Base-by-base conservation (phyloP, 2,329 filamentous ascomycete genomes). In the Botrytis fragariae region DNA sequence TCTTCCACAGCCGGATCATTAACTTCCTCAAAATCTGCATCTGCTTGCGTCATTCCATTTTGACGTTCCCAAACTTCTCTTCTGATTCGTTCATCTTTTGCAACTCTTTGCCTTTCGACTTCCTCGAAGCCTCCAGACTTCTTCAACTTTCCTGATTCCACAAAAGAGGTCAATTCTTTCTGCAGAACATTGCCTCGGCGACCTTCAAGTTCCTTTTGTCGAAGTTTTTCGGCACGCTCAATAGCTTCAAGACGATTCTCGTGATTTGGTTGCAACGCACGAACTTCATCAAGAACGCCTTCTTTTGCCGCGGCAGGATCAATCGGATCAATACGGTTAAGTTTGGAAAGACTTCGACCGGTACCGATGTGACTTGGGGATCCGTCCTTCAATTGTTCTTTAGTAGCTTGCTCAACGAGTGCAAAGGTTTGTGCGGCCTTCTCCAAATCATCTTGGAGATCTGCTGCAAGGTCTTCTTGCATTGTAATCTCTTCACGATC, bases 111-210 rank as follows among this genome's bases (percentile, higher is more conserved):
- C 71, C 96, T 88, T 83, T 99, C 96, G 0, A 95, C 92, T 83
- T 99, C 96, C 82, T 98, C 96, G 68, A 97, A 91, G 0, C 96
- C 96, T 59, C 96, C 96, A 22, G 92, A 95, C 87, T 98, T 98
- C 87, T 97, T 98, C 77, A 99, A 85, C 82, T 93, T 96, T 73
- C 94, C 94, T 79, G 97, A 93, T 76, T 93, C 88, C 1, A 98
- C 95, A 80, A 98, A 99, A 45, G 84, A 87, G 25, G 90, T 89
- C 14, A 99, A 88, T 82, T 99, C 96, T 78, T 93, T 93, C 81
- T 93, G 93, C 80, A 99, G 91, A 44, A 87, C 78, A 51, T 91
- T 93, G 39, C 88, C 88, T 29, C 86, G 87, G 3, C 96, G 89
- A 75, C 86, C 91, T 81, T 93, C 92, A 1, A 99, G 87, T 81